phyloP scores from a whole-genome alignment of 805 yeast species.

The Lachancea cidri region DNA sequence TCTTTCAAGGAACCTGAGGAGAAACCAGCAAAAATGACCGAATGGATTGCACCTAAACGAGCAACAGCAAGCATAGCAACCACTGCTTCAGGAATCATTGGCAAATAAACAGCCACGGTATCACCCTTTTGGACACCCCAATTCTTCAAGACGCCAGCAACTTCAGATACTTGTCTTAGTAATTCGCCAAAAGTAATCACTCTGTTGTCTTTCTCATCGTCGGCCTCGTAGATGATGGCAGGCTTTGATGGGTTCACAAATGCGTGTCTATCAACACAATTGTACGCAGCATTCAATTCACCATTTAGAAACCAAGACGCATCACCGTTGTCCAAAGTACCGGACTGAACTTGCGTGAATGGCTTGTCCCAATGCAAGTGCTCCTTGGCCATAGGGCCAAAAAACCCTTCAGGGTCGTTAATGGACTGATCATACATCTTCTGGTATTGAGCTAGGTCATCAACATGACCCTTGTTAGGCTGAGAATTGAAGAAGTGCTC shows the following conservation, averaged over 20 bases:
- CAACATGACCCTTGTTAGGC: constrained; percentile 44
- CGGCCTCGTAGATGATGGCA: constrained; percentile 90
- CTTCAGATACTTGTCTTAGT: constrained; percentile 74
- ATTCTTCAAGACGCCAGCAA: constrained; percentile 75
- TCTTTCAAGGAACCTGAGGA: constrained; percentile 89
- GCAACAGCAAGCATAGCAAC: constrained; percentile 91
- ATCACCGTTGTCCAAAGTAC: constrained; percentile 70
- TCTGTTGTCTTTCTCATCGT: constrained; percentile 71
- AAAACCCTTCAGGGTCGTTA: constrained; percentile 75
- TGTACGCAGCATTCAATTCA: constrained; percentile 85
- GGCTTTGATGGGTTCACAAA: constrained; percentile 76
- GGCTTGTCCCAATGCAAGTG: constrained; percentile 74
- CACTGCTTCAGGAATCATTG: constrained; percentile 96
- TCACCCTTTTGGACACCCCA: constrained; percentile 94
- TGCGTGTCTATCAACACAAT: constrained; percentile 96
- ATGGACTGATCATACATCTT: constrained; percentile 73
- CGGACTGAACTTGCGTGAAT: constrained; percentile 45
- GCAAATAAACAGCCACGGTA: constrained; percentile 92
- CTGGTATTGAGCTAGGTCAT: constrained; percentile 63
- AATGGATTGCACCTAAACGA: constrained; percentile 92
- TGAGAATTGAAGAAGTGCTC: constrained; percentile 37
- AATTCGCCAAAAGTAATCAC: constrained; percentile 81
- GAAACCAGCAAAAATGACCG: constrained; percentile 96
- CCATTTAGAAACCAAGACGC: constrained; percentile 94
- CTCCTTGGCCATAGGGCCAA: constrained; percentile 71